Evolutionary conservation across 768 basidiomycete species (phyloP), one percentile per base, ranked within the genome.

Genomic region (Kwoniella sp.): DNA sequence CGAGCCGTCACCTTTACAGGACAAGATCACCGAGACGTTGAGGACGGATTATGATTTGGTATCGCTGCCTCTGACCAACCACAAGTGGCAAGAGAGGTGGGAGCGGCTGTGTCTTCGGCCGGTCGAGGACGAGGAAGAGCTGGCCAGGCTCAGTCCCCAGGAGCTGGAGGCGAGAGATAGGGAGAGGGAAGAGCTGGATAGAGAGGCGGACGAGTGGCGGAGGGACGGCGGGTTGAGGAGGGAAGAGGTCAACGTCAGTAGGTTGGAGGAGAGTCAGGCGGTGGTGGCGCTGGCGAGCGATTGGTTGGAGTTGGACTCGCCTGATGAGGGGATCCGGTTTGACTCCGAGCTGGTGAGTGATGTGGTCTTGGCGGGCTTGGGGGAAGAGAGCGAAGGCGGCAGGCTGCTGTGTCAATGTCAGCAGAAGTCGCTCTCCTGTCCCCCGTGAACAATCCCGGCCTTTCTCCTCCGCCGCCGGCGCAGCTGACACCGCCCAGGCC

Each of bases 301-400:
- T 49, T 99, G 95, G 95, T 79, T 99, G 3, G 89, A 95, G 72
- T 79, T 99, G 32, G 95, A 99, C 75, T 85, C 89, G 7, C 77
- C 82, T 0, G 91, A 96, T 74, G 89, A 90, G 64, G 89, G 92
- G 80, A 84, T 98, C 47, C 83, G 95, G 38, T 89, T 93, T 64
- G 95, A 99, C 69, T 86, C 90, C 38, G 95, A 93, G 76, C 87
- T 93, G 48, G 91, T 91, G 73, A 75, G 86, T 79, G 39, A 9
- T 4, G 25, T n/a, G n/a, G n/a, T n/a, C n/a, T n/a, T n/a, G n/a
- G n/a, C n/a, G n/a, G n/a, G n/a, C n/a, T n/a, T n/a, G n/a, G n/a
- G n/a, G n/a, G n/a, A n/a, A n/a, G n/a, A n/a, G n/a, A n/a, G n/a
- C n/a, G n/a, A n/a, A n/a, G n/a, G n/a, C n/a, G n/a, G n/a, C n/a